A percentile compares a stretch with the other conserved stretches of the same genome.
These are phyloP conservation scores for Baorangia bicolor DNA, from an alignment of 768 basidiomycete genomes.

Conservation along the genomic window DNA sequence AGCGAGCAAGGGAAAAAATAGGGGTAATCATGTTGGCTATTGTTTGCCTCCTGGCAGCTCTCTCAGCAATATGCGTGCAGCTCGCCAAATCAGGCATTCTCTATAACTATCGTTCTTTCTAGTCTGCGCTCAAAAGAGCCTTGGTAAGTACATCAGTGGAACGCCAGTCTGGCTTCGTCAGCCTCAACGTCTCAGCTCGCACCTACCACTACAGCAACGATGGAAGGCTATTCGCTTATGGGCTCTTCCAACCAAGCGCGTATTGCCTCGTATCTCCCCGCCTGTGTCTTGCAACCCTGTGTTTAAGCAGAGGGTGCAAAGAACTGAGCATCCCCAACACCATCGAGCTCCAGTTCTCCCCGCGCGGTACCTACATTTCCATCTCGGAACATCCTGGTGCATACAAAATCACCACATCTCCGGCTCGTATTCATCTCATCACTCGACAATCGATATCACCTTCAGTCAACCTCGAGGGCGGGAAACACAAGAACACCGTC, in stretches of 20 bases:
- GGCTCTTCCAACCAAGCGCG: constrained; percentile 71
- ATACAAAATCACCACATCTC: constrained; percentile 21
- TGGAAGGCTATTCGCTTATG: constrained; percentile 85
- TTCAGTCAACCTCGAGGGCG: constrained; percentile 83
- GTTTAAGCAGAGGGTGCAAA: constrained; percentile 72
- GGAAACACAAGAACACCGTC: constrained; percentile 92
- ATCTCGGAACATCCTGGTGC: constrained; percentile 91
- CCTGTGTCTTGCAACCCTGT: constrained; percentile 36
- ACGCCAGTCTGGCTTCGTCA: constrained; percentile 71
- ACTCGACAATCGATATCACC: constrained; percentile 14
- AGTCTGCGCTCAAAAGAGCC: constrained; percentile 94
- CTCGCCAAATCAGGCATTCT: constrained; percentile 7
- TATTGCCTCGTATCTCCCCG: constrained; percentile 24
- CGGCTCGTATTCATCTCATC: constrained; percentile 26
- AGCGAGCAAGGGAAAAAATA: no score
- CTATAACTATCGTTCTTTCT: constrained; percentile 18
- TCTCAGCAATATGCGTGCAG: constrained; percentile 84
- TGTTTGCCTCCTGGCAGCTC: no score
- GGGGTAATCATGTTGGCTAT: no score
- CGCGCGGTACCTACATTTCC: constrained; percentile 88
- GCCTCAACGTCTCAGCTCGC: constrained; percentile 71
- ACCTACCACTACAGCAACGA: constrained; percentile 83
- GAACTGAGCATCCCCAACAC: constrained; percentile 75
- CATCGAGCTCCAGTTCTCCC: constrained; percentile 88
- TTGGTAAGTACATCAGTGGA: constrained; percentile 83